A percentile compares a stretch with the other conserved stretches of the same genome.
These are phyloP conservation scores for Eucalyptus regnans DNA, from an alignment of 345 rosid species.

Conservation along the genomic window DNA sequence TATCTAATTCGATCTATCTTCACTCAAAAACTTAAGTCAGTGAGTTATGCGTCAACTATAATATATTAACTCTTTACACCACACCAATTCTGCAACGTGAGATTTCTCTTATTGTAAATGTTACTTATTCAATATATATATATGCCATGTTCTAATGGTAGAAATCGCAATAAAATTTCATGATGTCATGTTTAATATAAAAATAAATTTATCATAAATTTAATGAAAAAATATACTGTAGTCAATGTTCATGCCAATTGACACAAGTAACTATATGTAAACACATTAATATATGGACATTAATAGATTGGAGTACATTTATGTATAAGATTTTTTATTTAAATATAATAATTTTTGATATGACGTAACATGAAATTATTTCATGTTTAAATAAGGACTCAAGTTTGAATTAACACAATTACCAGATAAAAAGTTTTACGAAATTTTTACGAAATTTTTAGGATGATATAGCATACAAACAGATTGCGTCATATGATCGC, in stretches of 20 bases:
- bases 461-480: neutral
- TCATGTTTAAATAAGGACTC: neutral
- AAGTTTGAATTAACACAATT: neutral
- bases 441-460: neutral
- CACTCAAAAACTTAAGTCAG: no score
- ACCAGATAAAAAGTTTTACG: neutral
- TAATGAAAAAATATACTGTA: neutral
- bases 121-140: neutral
- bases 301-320: neutral
- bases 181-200: neutral
- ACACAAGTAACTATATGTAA: neutral
- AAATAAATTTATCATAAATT: neutral
- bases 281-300: neutral
- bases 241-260: neutral
- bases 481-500: neutral
- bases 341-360: neutral
- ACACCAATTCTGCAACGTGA: no score
- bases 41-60: no score
- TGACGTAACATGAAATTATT: neutral
- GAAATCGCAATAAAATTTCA: neutral
- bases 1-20: no score
- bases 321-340: neutral
- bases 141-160: neutral
- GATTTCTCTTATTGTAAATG: neutral
- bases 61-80: no score